A percentile compares a stretch with the other conserved stretches of the same genome.
phyloP scores from a whole-genome alignment of 306 rosid genomes.

The Vigna mungo region DNA sequence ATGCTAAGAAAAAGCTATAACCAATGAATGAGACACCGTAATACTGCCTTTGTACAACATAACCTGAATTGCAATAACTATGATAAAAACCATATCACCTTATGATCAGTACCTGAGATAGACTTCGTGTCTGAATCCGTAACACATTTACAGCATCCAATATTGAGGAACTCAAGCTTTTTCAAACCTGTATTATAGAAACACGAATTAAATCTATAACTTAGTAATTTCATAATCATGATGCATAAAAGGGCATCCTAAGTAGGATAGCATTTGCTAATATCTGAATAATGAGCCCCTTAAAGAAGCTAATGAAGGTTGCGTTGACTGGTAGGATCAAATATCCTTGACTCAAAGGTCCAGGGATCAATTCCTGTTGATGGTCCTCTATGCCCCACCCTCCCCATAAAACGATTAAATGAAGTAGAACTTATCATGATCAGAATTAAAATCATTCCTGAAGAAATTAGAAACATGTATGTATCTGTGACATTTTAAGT shows the following conservation, averaged over 20 bases:
- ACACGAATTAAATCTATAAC: conserved; percentile 31
- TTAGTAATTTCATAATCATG: conserved; percentile 5
- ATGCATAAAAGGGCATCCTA: conserved; percentile 7
- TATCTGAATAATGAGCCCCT: conserved; percentile 18
- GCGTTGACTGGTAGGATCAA: too few relatives aligned
- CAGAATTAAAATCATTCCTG: not conserved
- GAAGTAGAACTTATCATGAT: not conserved
- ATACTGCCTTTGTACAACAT: conserved; percentile 15
- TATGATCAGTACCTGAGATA: conserved; percentile 61
- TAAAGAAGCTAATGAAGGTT: not conserved
- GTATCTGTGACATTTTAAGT: not conserved
- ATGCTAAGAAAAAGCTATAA: conserved; percentile 19
- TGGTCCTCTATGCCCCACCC: not conserved
- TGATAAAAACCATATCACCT: not conserved
- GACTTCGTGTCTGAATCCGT: conserved; percentile 65
- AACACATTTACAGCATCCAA: conserved; percentile 69
- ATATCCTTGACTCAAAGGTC: too few relatives aligned
- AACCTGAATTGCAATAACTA: conserved; percentile 20
- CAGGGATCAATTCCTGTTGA: too few relatives aligned
- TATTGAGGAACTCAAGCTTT: conserved; percentile 66
- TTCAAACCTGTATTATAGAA: conserved; percentile 57
- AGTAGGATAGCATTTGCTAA: conserved; percentile 24
- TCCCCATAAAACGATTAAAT: not conserved
- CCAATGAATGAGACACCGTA: not conserved
- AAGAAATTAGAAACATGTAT: not conserved